These are phyloP conservation scores for Stephania yunnanensis DNA, from an alignment of 164 flowering plant genomes.

Conservation along the genomic window DNA sequence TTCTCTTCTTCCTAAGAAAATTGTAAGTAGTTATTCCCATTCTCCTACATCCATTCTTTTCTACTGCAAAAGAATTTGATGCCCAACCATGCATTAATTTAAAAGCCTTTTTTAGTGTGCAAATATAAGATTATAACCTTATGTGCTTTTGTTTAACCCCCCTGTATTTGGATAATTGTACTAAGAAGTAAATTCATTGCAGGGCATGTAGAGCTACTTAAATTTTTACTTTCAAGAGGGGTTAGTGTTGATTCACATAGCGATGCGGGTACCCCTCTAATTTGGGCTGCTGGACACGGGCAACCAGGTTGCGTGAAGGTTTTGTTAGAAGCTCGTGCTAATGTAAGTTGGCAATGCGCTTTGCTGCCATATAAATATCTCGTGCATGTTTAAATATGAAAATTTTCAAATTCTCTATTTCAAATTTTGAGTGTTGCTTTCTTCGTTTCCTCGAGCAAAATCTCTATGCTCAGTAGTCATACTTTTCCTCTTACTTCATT, in stretches of 20 bases:
- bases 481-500: no score
- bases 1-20: not conserved
- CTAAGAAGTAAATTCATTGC: constrained; percentile 15
- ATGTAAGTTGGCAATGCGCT: constrained; percentile 38
- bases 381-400: not conserved
- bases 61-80: not conserved
- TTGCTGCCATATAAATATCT: not conserved
- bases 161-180: not conserved
- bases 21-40: not conserved
- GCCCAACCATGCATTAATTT: not conserved
- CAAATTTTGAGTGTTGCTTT: not conserved
- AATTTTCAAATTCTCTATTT: not conserved
- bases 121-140: not conserved
- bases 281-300: constrained; percentile 95
- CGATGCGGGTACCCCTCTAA: constrained; percentile 85
- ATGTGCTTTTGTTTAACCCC: not conserved
- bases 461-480: not conserved
- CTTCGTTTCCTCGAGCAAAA: not conserved
- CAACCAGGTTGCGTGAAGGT: constrained; percentile 68
- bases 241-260: constrained; percentile 69
- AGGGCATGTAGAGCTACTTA: constrained; percentile 72
- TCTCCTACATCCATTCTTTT: not conserved
- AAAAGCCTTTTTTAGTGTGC: not conserved
- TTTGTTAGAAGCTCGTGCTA: constrained; percentile 66
- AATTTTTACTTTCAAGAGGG: constrained; percentile 50